Percentiles rank a stretch among this genome's conserved stretches.
These are phyloP conservation scores for Eremothecium gossypii DNA, from an alignment of 1,139 yeast species.

Conservation along the genomic window DNA sequence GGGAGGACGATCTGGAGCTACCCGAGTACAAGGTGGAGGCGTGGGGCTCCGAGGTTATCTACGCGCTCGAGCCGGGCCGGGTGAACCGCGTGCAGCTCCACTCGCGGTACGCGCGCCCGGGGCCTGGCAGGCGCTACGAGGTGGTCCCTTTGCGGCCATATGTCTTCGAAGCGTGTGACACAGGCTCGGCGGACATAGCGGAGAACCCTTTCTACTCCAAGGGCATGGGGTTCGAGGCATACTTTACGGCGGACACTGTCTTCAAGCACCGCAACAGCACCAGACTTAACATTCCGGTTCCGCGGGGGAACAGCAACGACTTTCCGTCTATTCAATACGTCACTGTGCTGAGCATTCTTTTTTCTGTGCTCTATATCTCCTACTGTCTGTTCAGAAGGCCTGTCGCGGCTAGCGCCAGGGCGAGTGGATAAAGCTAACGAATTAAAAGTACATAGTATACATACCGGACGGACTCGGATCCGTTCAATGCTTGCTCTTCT, in stretches of 20 bases:
- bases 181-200: constrained; percentile 19
- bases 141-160: constrained; percentile 32
- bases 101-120: constrained; percentile 40
- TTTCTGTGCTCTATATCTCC: constrained; percentile 31
- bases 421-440: neutral
- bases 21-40: constrained; percentile 39
- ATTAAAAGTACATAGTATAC: constrained; percentile 8
- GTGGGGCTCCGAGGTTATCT: constrained; percentile 40
- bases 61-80: constrained; percentile 28
- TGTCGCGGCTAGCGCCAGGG: neutral
- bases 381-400: constrained; percentile 20
- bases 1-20: constrained; percentile 33
- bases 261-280: constrained; percentile 31
- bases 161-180: constrained; percentile 43
- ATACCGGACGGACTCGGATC: neutral
- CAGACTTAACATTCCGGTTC: constrained; percentile 27
- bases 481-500: constrained; percentile 21
- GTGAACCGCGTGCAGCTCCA: constrained; percentile 37
- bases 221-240: constrained; percentile 35
- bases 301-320: constrained; percentile 29
- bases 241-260: constrained; percentile 37
- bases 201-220: constrained; percentile 33
- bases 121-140: constrained; percentile 16
- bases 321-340: constrained; percentile 26
- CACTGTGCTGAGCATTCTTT: constrained; percentile 28